Conservation (phyloP, 2,329 filamentous ascomycete species). For the Alternaria sp. region DNA sequence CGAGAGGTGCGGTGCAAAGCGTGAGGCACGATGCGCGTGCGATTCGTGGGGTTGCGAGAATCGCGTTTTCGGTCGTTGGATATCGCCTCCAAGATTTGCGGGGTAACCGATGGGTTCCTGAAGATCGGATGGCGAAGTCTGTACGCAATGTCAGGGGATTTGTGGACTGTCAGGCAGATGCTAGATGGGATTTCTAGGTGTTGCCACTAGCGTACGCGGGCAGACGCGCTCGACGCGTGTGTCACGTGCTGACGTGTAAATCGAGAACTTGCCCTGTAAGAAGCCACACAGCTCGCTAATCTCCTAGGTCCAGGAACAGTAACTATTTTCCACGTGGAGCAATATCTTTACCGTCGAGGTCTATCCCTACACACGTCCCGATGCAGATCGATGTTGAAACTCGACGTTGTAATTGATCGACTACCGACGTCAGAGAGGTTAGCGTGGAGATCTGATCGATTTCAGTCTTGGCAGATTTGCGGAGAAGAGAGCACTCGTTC, state of each 20-base stretch:
- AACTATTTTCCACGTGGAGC: background rate
- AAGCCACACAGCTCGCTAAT: background rate
- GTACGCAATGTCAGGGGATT: background rate
- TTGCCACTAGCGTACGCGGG: conserved; percentile 27
- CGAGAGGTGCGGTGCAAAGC: background rate
- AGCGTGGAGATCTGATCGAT: conserved; percentile 22
- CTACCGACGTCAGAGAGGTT: conserved; percentile 4
- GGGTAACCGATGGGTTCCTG: conserved; percentile 16
- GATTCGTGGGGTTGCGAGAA: background rate
- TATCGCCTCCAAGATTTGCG: conserved; percentile 3
- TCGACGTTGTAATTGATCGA: conserved; percentile 2
- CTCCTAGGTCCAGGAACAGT: background rate
- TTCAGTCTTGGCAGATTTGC: conserved; percentile 31
- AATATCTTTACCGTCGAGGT: background rate
- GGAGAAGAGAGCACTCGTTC: conserved; percentile 23
- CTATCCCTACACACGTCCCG: background rate
- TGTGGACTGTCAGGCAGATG: background rate
- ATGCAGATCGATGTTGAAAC: background rate
- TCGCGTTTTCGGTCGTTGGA: background rate
- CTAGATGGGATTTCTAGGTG: background rate
- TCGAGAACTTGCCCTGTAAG: background rate
- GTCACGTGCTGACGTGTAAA: conserved; percentile 24
- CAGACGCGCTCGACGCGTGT: conserved; percentile 20
- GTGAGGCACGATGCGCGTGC: conserved; percentile 8
- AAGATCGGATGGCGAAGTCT: conserved; percentile 8